Percentiles rank a stretch among this genome's conserved stretches.
Evolutionary conservation across 1,284 basidiomycete genomes (phyloP).

Genomic region (Marasmius sp.): DNA sequence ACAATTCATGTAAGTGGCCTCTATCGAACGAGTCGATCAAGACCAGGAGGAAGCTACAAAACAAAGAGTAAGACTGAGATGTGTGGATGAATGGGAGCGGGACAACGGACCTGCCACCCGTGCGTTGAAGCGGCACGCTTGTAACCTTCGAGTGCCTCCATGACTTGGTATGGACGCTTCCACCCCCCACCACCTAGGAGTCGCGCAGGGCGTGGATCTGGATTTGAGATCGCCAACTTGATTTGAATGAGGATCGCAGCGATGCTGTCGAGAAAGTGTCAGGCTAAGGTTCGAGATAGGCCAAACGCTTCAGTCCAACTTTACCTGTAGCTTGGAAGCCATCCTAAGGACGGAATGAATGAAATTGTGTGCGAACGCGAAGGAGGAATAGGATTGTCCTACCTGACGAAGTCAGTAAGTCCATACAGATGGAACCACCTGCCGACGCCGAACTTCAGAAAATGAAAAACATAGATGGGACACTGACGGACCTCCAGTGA

Average conservation of each 20-base stretch:
- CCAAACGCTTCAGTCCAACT: background rate
- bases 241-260: conserved; percentile 63
- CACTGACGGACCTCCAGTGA: conserved; percentile 49
- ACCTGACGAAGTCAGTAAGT: conserved; percentile 62
- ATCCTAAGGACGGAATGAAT: conserved; percentile 31
- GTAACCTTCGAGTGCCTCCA: conserved; percentile 56
- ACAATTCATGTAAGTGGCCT: background rate
- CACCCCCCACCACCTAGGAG: conserved; percentile 36
- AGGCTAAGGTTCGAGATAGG: background rate
- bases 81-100: background rate
- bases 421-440: conserved; percentile 72
- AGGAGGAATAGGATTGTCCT: conserved; percentile 14
- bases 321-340: conserved; percentile 66
- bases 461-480: background rate
- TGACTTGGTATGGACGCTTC: conserved; percentile 46
- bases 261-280: conserved; percentile 37
- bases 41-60: conserved; percentile 13
- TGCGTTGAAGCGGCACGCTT: conserved; percentile 58
- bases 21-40: conserved; percentile 14
- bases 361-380: background rate
- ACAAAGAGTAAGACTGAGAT: background rate
- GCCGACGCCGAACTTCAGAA: conserved; percentile 1
- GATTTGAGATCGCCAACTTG: conserved; percentile 58
- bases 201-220: conserved; percentile 57
- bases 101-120: conserved; percentile 50